These are phyloP conservation scores for Penicillium brevicompactum DNA, from an alignment of 2,329 filamentous ascomycete genomes.

Conservation along the genomic window DNA sequence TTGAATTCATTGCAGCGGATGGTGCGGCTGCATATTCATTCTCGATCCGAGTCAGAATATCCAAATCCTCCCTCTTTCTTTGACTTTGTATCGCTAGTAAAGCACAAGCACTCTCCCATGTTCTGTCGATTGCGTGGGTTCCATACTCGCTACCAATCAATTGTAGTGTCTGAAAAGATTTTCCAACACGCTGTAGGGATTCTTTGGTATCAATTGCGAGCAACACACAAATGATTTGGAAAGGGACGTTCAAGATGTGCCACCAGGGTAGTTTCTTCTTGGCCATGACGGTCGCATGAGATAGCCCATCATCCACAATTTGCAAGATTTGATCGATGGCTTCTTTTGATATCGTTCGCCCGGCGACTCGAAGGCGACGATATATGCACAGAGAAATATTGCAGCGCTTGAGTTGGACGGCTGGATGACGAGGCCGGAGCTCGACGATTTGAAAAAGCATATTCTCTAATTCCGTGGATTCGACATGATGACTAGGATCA, in stretches of 20 bases:
- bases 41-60: background rate
- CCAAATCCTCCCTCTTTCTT: background rate
- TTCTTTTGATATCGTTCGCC: background rate
- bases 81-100: constrained; percentile 1
- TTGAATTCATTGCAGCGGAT: background rate
- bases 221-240: constrained; percentile 15
- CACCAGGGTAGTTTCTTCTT: constrained; percentile 15
- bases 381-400: constrained; percentile 8
- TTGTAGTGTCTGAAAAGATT: background rate
- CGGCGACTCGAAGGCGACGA: constrained; percentile 2
- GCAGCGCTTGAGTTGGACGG: background rate
- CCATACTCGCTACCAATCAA: background rate
- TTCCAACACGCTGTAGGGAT: constrained; percentile 8
- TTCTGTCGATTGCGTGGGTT: background rate
- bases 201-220: constrained; percentile 14
- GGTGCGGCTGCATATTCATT: background rate
- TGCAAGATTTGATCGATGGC: background rate
- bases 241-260: constrained; percentile 22
- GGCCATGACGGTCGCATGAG: background rate
- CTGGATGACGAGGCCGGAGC: constrained; percentile 4
- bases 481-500: background rate
- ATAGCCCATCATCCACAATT: background rate
- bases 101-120: background rate
- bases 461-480: constrained; percentile 1
- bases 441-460: constrained; percentile 1